These are phyloP conservation scores for Cucumis cinereus DNA, from an alignment of 306 rosid genomes.

Conservation along the genomic window DNA sequence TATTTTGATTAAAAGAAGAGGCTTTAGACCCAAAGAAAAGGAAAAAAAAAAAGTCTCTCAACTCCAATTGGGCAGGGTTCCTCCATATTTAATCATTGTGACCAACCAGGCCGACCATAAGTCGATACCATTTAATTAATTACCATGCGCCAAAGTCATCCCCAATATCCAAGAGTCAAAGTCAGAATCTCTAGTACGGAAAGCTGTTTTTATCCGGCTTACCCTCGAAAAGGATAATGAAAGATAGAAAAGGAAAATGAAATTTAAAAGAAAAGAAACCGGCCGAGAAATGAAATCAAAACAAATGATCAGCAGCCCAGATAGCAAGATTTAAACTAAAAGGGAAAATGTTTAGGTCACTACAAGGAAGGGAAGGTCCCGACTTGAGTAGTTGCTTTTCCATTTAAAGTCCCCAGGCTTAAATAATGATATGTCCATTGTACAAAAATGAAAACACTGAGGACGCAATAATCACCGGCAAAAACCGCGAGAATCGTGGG, in stretches of 20 bases:
- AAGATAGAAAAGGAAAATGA: not conserved
- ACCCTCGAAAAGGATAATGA: not conserved
- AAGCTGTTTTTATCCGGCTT: not conserved
- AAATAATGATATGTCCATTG: not conserved
- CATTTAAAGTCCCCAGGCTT: not conserved
- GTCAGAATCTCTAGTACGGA: not conserved
- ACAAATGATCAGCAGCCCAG: not conserved
- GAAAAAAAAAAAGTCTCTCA: not conserved
- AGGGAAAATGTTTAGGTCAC: not conserved
- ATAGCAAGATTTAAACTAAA: not conserved
- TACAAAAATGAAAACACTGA: not conserved
- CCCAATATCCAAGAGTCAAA: not conserved
- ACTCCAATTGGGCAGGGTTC: not conserved
- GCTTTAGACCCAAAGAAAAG: too few relatives aligned
- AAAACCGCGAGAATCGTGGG: conserved; percentile 4
- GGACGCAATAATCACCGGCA: conserved; percentile 3
- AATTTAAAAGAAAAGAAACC: not conserved
- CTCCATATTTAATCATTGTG: not conserved
- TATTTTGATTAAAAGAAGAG: not conserved
- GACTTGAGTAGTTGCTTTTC: not conserved
- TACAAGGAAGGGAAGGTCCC: not conserved
- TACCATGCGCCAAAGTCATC: not conserved
- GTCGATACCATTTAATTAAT: not conserved
- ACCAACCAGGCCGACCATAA: not conserved
- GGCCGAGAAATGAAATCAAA: not conserved